Base-by-base conservation (phyloP, 208 protist genomes). In the Endotrypanum monterogeii region DNA sequence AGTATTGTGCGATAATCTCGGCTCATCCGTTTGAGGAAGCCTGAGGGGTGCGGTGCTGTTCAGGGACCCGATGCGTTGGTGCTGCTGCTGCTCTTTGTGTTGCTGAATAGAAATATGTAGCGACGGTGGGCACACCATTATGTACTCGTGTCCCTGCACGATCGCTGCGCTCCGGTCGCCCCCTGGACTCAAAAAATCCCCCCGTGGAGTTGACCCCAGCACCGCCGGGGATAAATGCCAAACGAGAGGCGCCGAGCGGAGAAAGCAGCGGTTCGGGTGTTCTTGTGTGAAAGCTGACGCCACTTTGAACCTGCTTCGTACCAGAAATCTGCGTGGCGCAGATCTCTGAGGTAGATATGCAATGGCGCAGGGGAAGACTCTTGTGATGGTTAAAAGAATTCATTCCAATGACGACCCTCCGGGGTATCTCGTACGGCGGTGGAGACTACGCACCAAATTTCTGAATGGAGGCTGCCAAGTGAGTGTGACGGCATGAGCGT, bases 51-150 rank as follows among this genome's bases (percentile, higher is more conserved):
- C 56, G 66, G n/a, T 25, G 44, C 18, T 9, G 9, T 52, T 20
- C 44, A 55, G 8, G 6, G 44, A 18, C 9, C 25, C 9, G 4
- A 48, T 25, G 48, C 14, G 3, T n/a, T 70, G 28, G 18, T 28
- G 65, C 51, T 73, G 55, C 54, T 70, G 68, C 25, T 80, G 66
- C 62, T n/a, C n/a, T n/a, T n/a, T n/a, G n/a, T n/a, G n/a, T n/a
- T 84, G 80, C 66, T 85, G 76, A 44, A 84, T 63, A 35, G 76
- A 65, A 60, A 74, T 73, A 63, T 84, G 74, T 25, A 84, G 11
- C 41, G 73, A 67, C 25, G 76, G 65, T 18, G 74, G 69, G 1
- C 54, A 63, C 30, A 76, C 50, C 55, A 84, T 70, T 14, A 77
- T 56, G 50, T 74, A 73, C 50, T 50, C 61, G 20, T 35, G 56